phyloP scores from a whole-genome alignment of 331 rosid species.

The Quercus tomentella region DNA sequence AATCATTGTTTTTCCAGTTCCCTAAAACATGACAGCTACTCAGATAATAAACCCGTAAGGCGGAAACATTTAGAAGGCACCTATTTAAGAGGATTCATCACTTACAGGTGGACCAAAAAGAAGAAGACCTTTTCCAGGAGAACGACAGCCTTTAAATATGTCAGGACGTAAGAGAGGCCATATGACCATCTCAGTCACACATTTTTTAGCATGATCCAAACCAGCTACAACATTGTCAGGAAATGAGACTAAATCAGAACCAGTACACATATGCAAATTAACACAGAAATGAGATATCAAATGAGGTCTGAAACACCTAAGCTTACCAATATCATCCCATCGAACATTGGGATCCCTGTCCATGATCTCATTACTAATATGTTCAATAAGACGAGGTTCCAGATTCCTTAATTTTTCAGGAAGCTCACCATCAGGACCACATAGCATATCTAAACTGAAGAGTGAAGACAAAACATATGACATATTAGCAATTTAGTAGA shows the following conservation, averaged over 20 bases:
- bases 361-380: slow-evolving; percentile 95
- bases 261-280: slow-evolving; percentile 13
- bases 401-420: slow-evolving; percentile 96
- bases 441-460: slow-evolving; percentile 79
- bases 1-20: slow-evolving; percentile 99
- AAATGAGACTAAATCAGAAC: slow-evolving; percentile 11
- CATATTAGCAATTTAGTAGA: slow-evolving; percentile 24
- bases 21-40: slow-evolving; percentile 44
- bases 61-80: slow-evolving; percentile 3
- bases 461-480: slow-evolving; percentile 28
- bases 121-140: slow-evolving; percentile 96
- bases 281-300: slow-evolving; percentile 6
- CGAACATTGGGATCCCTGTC: slow-evolving; percentile 92
- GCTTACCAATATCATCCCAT: slow-evolving; percentile 92
- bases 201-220: slow-evolving; percentile 78
- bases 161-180: slow-evolving; percentile 86
- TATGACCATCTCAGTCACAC: slow-evolving; percentile 92
- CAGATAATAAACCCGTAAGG: slow-evolving; percentile 15
- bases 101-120: slow-evolving; percentile 98
- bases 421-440: slow-evolving; percentile 96
- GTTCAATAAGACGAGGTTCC: slow-evolving; percentile 96
- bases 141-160: slow-evolving; percentile 86
- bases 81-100: slow-evolving; percentile 18
- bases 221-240: slow-evolving; percentile 56
- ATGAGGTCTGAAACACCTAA: slow-evolving; percentile 11